Conservation (phyloP, 371 early-diverging fungal species). For the Mortierella sp. region DNA sequence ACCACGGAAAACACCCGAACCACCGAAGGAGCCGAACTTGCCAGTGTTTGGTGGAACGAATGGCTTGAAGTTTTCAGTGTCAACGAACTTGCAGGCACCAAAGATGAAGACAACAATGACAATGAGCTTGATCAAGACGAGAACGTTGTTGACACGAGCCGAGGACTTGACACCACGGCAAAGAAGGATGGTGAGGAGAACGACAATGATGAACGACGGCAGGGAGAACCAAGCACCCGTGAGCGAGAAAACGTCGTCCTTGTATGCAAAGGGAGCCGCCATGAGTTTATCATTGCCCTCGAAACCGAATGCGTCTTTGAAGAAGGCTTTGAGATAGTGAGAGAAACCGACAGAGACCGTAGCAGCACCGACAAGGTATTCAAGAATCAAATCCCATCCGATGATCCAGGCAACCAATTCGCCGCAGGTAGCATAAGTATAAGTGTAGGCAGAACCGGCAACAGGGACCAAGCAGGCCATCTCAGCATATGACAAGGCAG, state of each 20-base stretch:
- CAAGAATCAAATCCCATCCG: slow-evolving; percentile 87
- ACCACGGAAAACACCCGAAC: slow-evolving; percentile 77
- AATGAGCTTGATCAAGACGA: slow-evolving; percentile 79
- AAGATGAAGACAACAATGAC: slow-evolving; percentile 85
- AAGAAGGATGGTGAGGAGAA: slow-evolving; percentile 69
- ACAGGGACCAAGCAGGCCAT: slow-evolving; percentile 85
- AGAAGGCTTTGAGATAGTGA: slow-evolving; percentile 76
- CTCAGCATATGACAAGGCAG: slow-evolving; percentile 85
- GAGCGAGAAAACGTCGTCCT: slow-evolving; percentile 55
- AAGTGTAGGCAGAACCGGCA: slow-evolving; percentile 86
- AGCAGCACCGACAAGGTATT: slow-evolving; percentile 83
- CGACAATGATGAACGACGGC: slow-evolving; percentile 75
- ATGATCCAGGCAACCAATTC: slow-evolving; percentile 86
- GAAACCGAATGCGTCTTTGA: slow-evolving; percentile 67
- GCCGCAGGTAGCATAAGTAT: slow-evolving; percentile 88
- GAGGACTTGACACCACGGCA: slow-evolving; percentile 79
- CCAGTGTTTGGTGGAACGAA: slow-evolving; percentile 79
- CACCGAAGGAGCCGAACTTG: slow-evolving; percentile 67
- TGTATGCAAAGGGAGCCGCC: slow-evolving; percentile 69
- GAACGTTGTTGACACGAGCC: slow-evolving; percentile 71
- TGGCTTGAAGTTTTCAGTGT: slow-evolving; percentile 76
- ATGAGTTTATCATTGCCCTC: slow-evolving; percentile 61
- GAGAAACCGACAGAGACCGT: slow-evolving; percentile 80
- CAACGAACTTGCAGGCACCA: slow-evolving; percentile 67
- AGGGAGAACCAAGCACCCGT: slow-evolving; percentile 74